Evolutionary conservation across 768 basidiomycete species (phyloP).

Genomic region (Pholiota conissans): DNA sequence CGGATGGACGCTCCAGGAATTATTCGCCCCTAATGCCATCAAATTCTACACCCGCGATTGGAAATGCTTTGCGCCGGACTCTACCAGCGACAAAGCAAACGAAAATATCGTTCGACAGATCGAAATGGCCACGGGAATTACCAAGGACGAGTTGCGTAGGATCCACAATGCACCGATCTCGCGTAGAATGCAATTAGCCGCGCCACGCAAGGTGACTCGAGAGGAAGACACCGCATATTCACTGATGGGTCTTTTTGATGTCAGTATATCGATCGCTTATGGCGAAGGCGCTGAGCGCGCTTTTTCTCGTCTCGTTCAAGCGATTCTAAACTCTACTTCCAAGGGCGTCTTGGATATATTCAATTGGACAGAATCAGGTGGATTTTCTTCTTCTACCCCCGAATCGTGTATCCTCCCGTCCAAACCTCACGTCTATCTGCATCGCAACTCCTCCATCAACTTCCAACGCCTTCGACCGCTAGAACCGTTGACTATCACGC

Average conservation of each 20-base stretch:
- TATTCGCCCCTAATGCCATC: constrained; percentile 4
- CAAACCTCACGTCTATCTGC: too few relatives aligned
- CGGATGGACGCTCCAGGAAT: constrained; percentile 14
- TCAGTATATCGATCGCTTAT: constrained; percentile 6
- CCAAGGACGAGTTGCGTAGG: neutral
- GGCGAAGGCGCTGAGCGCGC: constrained; percentile 6
- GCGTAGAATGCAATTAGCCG: neutral
- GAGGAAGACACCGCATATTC: constrained; percentile 9
- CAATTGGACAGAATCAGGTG: neutral
- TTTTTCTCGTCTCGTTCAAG: constrained; percentile 1
- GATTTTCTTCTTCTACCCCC: too few relatives aligned
- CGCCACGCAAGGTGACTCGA: constrained; percentile 3
- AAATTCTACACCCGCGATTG: constrained; percentile 7
- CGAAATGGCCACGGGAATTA: neutral
- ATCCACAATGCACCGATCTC: neutral
- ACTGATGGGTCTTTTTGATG: constrained; percentile 5
- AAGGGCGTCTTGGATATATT: neutral
- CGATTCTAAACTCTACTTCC: neutral
- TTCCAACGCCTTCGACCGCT: too few relatives aligned
- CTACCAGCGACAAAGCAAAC: neutral
- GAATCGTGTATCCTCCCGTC: too few relatives aligned
- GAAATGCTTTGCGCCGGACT: neutral
- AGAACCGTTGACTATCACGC: neutral
- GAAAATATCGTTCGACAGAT: neutral
- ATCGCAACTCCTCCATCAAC: too few relatives aligned